phyloP scores from a whole-genome alignment of 2,329 filamentous ascomycete genomes.

The Phaeophleospora eucalypticola region DNA sequence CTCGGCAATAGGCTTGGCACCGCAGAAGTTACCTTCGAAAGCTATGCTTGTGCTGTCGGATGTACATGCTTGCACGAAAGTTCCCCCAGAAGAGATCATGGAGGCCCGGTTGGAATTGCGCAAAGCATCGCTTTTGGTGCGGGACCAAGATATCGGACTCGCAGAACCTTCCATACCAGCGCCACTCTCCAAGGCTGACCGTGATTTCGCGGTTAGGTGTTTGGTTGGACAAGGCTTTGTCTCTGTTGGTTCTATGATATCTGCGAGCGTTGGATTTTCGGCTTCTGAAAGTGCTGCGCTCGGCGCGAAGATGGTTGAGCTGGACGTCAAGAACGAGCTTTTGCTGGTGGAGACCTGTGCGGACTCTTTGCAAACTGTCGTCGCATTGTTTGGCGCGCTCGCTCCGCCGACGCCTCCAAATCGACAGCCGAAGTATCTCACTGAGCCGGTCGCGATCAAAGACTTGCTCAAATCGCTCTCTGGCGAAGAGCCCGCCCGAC shows the following conservation, averaged over 20 bases:
- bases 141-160: conserved; percentile 60
- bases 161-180: too few species aligned
- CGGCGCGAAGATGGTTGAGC: conserved; percentile 65
- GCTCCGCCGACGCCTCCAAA: conserved; percentile 79
- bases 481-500: conserved; percentile 69
- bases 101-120: conserved; percentile 64
- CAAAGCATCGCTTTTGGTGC: conserved; percentile 77
- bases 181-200: too few species aligned
- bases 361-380: conserved; percentile 91
- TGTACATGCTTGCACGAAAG: conserved; percentile 63
- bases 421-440: conserved; percentile 79
- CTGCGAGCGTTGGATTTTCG: conserved; percentile 65
- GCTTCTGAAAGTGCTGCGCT: conserved; percentile 54
- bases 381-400: conserved; percentile 72
- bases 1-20: conserved; percentile 80
- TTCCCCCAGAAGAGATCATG: conserved; percentile 63
- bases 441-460: conserved; percentile 77
- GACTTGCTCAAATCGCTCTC: conserved; percentile 88
- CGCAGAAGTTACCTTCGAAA: conserved; percentile 69
- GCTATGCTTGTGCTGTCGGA: conserved; percentile 75
- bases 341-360: conserved; percentile 92
- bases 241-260: conserved; percentile 80
- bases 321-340: conserved; percentile 80
- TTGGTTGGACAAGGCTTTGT: conserved; percentile 63
- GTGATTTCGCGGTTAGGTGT: too few species aligned